A percentile compares a stretch with the other conserved stretches of the same genome.
Evolutionary conservation across 1,139 yeast species (phyloP).

Genomic region (Sugiyamaella sp.): DNA sequence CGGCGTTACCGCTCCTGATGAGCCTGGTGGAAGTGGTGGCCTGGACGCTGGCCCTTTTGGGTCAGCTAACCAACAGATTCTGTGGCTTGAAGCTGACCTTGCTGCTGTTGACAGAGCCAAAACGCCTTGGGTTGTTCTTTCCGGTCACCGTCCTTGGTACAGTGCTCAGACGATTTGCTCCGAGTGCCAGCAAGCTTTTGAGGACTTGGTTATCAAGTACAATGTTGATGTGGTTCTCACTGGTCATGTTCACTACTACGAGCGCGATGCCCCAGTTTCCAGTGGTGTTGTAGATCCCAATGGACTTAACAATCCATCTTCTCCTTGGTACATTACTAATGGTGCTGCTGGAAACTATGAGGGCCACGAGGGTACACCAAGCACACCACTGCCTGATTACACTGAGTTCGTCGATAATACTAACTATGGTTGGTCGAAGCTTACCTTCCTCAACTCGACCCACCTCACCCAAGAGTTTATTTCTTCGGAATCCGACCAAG

Average conservation of each 20-base stretch:
- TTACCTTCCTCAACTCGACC: slow-evolving; percentile 30
- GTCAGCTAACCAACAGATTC: slow-evolving; percentile 33
- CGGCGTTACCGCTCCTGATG: slow-evolving; percentile 33
- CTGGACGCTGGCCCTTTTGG: slow-evolving; percentile 38
- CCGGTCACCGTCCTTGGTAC: slow-evolving; percentile 43
- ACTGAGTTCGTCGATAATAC: slow-evolving; percentile 21
- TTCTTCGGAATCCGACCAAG: slow-evolving; percentile 25
- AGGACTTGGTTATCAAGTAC: slow-evolving; percentile 30
- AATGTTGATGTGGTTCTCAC: slow-evolving; percentile 32
- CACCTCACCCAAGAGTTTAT: slow-evolving; percentile 30
- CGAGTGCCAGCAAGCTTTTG: slow-evolving; percentile 33
- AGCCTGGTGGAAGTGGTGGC: slow-evolving; percentile 29
- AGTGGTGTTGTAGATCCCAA: slow-evolving; percentile 28
- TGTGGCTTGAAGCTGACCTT: slow-evolving; percentile 50
- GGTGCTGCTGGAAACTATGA: slow-evolving; percentile 34
- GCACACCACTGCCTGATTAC: slow-evolving; percentile 21
- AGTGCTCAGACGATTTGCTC: slow-evolving; percentile 26
- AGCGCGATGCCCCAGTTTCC: slow-evolving; percentile 28
- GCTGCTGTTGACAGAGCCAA: slow-evolving; percentile 30
- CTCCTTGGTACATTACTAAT: slow-evolving; percentile 32
- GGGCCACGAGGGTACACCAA: slow-evolving; percentile 24
- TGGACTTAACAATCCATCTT: slow-evolving; percentile 30
- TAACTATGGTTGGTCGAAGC: slow-evolving; percentile 30
- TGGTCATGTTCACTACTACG: slow-evolving; percentile 31
- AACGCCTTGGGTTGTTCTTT: slow-evolving; percentile 38